Percentiles rank a stretch among this genome's conserved stretches.
phyloP scores from a whole-genome alignment of 371 early-diverging fungal genomes.

The Circinella minor region DNA sequence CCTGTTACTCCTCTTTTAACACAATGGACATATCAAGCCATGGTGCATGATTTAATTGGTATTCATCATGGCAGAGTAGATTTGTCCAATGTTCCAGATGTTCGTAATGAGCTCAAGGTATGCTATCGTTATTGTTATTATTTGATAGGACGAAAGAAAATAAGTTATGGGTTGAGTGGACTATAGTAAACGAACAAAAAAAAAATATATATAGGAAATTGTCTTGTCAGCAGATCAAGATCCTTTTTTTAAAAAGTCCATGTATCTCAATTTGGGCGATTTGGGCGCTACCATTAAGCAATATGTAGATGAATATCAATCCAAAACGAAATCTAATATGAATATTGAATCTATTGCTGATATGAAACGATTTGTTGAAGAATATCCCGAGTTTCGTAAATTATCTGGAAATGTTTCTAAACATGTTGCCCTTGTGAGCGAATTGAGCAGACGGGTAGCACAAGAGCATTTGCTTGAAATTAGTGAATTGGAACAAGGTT shows the following conservation, averaged over 20 bases:
- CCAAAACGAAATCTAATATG: conserved; percentile 84
- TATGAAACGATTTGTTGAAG: conserved; percentile 98
- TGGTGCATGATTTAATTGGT: conserved; percentile 97
- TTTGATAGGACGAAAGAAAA: background rate
- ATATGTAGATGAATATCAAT: conserved; percentile 93
- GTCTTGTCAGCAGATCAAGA: conserved; percentile 90
- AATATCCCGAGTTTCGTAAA: conserved; percentile 96
- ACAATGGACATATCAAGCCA: conserved; percentile 99
- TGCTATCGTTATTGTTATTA: background rate
- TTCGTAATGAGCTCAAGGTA: conserved; percentile 83
- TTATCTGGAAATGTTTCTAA: conserved; percentile 95
- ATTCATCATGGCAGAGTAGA: conserved; percentile 95
- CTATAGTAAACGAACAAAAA: too few species aligned
- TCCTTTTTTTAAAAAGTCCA: conserved; percentile 86
- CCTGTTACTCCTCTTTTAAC: conserved; percentile 96
- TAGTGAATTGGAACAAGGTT: conserved; percentile 92
- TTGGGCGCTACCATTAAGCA: conserved; percentile 91
- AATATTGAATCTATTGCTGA: conserved; percentile 93
- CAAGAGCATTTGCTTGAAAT: conserved; percentile 78
- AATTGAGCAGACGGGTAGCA: conserved; percentile 84
- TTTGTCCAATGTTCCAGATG: conserved; percentile 81
- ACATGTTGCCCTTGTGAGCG: conserved; percentile 95
- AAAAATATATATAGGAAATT: conserved; percentile 65
- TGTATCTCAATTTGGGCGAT: conserved; percentile 93
- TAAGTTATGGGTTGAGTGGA: background rate